Evolutionary conservation across 1,284 basidiomycete genomes (phyloP).

Genomic region (Ustilago shanxiensis): DNA sequence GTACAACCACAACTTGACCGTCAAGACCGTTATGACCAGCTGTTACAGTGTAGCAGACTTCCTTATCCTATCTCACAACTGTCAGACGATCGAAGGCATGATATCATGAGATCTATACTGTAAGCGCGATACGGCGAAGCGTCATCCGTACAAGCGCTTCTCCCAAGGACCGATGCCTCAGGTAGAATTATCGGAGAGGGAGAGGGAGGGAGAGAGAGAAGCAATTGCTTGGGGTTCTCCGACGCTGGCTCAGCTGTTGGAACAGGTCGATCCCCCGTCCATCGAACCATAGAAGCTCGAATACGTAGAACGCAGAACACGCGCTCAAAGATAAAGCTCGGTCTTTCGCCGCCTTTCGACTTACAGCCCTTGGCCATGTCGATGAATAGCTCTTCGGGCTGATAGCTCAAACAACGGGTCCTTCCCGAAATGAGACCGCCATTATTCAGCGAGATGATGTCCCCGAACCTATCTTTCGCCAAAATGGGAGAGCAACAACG

Average conservation of each 20-base stretch:
- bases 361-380: neutral
- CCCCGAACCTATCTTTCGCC: too few relatives aligned
- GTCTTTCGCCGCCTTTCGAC: neutral
- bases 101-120: neutral
- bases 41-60: neutral
- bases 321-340: conserved; percentile 13
- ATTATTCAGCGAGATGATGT: neutral
- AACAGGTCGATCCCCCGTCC: conserved; percentile 8
- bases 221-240: too few relatives aligned
- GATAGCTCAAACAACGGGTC: neutral
- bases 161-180: too few relatives aligned
- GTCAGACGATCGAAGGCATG: neutral
- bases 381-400: neutral
- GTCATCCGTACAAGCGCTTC: conserved; percentile 8
- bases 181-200: too few relatives aligned
- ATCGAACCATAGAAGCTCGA: neutral
- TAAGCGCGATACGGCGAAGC: conserved; percentile 19
- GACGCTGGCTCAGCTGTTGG: conserved; percentile 14
- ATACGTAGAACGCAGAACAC: neutral
- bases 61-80: neutral
- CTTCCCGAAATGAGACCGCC: conserved; percentile 7
- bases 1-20: conserved; percentile 21
- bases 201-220: too few relatives aligned
- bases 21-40: conserved; percentile 32
- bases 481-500: too few relatives aligned